phyloP scores from a whole-genome alignment of 257 asterid species.

The Craterostigma plantagineum region DNA sequence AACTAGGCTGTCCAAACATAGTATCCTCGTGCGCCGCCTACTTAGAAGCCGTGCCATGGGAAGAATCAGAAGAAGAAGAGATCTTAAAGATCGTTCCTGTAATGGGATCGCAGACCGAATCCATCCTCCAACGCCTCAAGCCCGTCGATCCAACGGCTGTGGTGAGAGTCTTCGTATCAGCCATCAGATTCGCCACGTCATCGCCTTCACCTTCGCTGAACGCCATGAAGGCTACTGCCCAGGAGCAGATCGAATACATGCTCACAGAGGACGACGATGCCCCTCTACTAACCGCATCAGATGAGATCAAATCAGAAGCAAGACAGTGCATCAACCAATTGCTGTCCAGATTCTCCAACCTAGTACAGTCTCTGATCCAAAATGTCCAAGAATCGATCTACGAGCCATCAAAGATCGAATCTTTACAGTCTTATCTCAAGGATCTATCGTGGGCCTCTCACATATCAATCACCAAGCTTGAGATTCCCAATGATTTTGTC shows the following conservation, averaged over 20 bases:
- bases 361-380: slow-evolving; percentile 27
- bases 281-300: slow-evolving; percentile 36
- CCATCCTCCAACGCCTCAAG: slow-evolving; percentile 61
- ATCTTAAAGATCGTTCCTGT: slow-evolving; percentile 48
- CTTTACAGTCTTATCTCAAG: slow-evolving; percentile 18
- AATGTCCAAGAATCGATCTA: slow-evolving; percentile 21
- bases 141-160: slow-evolving; percentile 41
- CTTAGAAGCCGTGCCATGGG: slow-evolving; percentile 95
- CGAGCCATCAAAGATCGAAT: slow-evolving; percentile 17
- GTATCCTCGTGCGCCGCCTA: slow-evolving; percentile 46
- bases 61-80: slow-evolving; percentile 87
- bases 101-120: slow-evolving; percentile 53
- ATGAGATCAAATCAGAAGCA: slow-evolving; percentile 34
- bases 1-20: slow-evolving; percentile 60
- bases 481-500: slow-evolving; percentile 34
- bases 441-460: slow-evolving; percentile 74
- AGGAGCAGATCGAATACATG: slow-evolving; percentile 84
- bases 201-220: slow-evolving; percentile 34
- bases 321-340: slow-evolving; percentile 22
- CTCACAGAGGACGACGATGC: slow-evolving; percentile 83
- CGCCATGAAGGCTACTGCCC: slow-evolving; percentile 60
- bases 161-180: slow-evolving; percentile 36
- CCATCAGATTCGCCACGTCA: slow-evolving; percentile 60
- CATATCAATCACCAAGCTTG: slow-evolving; percentile 37
- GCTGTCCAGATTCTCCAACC: slow-evolving; percentile 23